phyloP scores from a whole-genome alignment of 148 eudicot species.

The Suaeda aralocaspica region DNA sequence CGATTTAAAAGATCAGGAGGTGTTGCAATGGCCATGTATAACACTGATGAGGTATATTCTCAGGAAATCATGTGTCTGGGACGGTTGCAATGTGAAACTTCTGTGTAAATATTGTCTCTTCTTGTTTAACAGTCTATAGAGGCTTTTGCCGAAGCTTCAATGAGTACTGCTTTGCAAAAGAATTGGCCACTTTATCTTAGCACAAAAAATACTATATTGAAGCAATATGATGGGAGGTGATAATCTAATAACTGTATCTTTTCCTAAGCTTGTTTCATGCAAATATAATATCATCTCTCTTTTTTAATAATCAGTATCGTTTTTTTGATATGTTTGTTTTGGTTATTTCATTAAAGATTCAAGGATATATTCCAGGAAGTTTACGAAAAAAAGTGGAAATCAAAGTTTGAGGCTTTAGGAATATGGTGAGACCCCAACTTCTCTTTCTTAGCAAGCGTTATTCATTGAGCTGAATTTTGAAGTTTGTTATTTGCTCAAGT shows the following conservation, averaged over 20 bases:
- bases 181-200: slow-evolving; percentile 96
- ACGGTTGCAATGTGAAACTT: background rate
- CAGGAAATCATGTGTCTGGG: background rate
- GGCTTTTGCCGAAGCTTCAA: slow-evolving; percentile 61
- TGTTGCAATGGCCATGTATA: slow-evolving; percentile 82
- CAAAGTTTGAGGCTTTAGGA: slow-evolving; percentile 74
- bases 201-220: slow-evolving; percentile 91
- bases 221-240: slow-evolving; percentile 91
- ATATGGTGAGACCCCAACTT: slow-evolving; percentile 48
- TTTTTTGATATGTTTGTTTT: background rate
- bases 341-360: slow-evolving; percentile 41
- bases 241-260: background rate
- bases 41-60: slow-evolving; percentile 76
- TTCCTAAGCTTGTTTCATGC: background rate
- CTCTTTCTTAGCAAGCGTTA: background rate
- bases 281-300: background rate
- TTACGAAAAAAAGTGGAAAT: slow-evolving; percentile 73
- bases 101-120: background rate
- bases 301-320: too few relatives aligned
- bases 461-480: background rate
- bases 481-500: background rate
- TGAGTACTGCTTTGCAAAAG: slow-evolving; percentile 70
- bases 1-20: slow-evolving; percentile 70
- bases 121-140: slow-evolving; percentile 3
- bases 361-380: slow-evolving; percentile 94